Evolutionary conservation across 2,329 filamentous ascomycete genomes (phyloP).

Genomic region (Aspergillus neotritici): DNA sequence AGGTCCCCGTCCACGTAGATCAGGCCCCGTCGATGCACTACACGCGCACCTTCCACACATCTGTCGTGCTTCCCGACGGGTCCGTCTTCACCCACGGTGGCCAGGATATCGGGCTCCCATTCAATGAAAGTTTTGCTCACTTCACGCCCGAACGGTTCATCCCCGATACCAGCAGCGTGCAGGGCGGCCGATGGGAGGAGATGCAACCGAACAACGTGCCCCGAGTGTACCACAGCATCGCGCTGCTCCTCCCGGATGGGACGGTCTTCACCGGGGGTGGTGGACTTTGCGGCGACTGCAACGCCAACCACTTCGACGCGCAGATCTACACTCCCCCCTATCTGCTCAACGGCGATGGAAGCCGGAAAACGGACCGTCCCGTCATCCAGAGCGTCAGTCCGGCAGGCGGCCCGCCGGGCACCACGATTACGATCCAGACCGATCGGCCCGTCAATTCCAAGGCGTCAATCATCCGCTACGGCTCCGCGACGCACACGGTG

Average conservation of each 20-base stretch:
- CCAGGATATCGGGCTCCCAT: constrained; percentile 39
- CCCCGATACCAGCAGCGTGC: constrained; percentile 21
- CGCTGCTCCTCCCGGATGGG: constrained; percentile 46
- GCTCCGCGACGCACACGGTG: constrained; percentile 40
- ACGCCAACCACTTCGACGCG: constrained; percentile 48
- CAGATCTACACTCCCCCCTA: constrained; percentile 53
- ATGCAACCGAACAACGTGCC: constrained; percentile 1
- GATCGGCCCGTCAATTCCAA: constrained; percentile 2
- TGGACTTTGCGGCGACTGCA: constrained; percentile 46
- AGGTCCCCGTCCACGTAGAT: neutral
- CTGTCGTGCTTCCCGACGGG: constrained; percentile 47
- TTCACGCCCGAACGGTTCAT: constrained; percentile 45
- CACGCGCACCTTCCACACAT: constrained; percentile 41
- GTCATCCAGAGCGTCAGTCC: no score
- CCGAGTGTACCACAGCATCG: constrained; percentile 44
- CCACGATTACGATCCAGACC: constrained; percentile 40
- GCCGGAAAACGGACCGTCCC: no score
- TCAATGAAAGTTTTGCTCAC: constrained; percentile 41
- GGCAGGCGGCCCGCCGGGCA: constrained; percentile 12
- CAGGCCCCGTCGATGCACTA: constrained; percentile 45
- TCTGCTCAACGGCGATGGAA: constrained; percentile 38
- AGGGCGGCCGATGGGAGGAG: constrained; percentile 35
- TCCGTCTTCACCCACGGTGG: constrained; percentile 46
- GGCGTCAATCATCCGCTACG: constrained; percentile 3
- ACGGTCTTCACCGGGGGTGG: constrained; percentile 51